Conservation (phyloP, 768 basidiomycete genomes). For the Tylopilus rubrobrunneus region DNA sequence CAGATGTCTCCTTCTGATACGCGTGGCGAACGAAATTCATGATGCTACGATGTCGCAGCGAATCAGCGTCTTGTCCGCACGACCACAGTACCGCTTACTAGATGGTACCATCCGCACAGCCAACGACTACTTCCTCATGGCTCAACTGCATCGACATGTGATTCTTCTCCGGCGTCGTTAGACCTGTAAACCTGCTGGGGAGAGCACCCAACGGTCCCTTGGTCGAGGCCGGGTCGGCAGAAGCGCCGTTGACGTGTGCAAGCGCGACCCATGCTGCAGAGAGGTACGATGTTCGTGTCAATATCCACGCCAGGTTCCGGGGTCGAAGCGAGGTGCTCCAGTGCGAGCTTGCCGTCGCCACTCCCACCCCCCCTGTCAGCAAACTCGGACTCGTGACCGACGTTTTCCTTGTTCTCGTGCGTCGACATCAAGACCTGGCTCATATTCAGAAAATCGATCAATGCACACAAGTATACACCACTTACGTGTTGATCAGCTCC, state of each 20-base stretch:
- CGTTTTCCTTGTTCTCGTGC: conserved; percentile 35
- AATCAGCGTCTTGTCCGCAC: no score
- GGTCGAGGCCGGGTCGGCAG: conserved; percentile 23
- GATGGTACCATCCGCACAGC: conserved; percentile 88
- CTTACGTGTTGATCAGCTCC: conserved; percentile 81
- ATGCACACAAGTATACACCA: conserved; percentile 4
- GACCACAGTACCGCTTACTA: no score
- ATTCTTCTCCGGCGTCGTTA: conserved; percentile 88
- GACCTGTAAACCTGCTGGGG: conserved; percentile 67
- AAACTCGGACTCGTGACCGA: no score
- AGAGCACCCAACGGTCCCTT: conserved; percentile 61
- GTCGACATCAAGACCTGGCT: conserved; percentile 79
- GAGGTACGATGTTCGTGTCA: conserved; percentile 55
- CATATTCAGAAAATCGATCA: neutral
- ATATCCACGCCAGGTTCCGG: conserved; percentile 49
- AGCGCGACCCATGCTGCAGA: no score
- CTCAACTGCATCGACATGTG: conserved; percentile 93
- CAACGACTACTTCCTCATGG: conserved; percentile 88
- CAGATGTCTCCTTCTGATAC: conserved; percentile 37
- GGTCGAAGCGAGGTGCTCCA: conserved; percentile 13
- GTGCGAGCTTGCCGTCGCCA: neutral
- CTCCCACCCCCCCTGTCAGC: neutral
- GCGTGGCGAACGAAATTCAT: conserved; percentile 62
- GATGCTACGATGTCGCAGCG: no score
- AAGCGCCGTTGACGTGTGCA: conserved; percentile 3